A percentile compares a stretch with the other conserved stretches of the same genome.
These are phyloP conservation scores for Pseudogymnoascus sp. DNA, from an alignment of 2,329 filamentous ascomycete genomes.

Conservation along the genomic window DNA sequence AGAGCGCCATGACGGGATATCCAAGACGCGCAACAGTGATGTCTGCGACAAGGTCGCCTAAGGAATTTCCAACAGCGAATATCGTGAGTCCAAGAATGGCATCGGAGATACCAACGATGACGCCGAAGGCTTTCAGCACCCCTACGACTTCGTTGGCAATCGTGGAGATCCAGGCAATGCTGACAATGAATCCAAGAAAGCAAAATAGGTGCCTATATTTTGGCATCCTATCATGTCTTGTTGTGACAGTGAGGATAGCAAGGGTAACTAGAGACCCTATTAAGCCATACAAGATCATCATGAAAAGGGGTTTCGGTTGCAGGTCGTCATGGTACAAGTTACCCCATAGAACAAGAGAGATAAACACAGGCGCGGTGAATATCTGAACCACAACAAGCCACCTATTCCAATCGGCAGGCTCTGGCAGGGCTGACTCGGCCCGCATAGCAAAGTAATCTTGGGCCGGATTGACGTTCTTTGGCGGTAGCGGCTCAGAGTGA, in stretches of 20 bases:
- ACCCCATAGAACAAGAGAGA: slow-evolving; percentile 68
- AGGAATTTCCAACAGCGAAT: slow-evolving; percentile 91
- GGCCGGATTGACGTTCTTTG: slow-evolving; percentile 14
- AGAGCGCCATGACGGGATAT: slow-evolving; percentile 91
- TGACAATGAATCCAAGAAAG: slow-evolving; percentile 82
- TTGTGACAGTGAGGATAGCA: slow-evolving; percentile 59
- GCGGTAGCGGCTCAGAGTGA: slow-evolving; percentile 15
- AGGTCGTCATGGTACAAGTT: slow-evolving; percentile 55
- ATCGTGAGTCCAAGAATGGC: slow-evolving; percentile 91
- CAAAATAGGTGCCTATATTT: slow-evolving; percentile 73
- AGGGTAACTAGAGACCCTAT: slow-evolving; percentile 62
- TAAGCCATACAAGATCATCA: slow-evolving; percentile 57
- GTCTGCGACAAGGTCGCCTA: slow-evolving; percentile 90
- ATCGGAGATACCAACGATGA: slow-evolving; percentile 88
- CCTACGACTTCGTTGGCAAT: slow-evolving; percentile 94
- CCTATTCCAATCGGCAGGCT: slow-evolving; percentile 62
- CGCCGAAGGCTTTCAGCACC: slow-evolving; percentile 84
- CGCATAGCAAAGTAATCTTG: background rate
- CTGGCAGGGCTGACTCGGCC: slow-evolving; percentile 2
- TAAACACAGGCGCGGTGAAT: slow-evolving; percentile 80
- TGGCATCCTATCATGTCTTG: slow-evolving; percentile 59
- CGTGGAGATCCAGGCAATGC: slow-evolving; percentile 92
- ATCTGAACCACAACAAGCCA: slow-evolving; percentile 85
- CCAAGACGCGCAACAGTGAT: slow-evolving; percentile 89
- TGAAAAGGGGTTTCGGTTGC: slow-evolving; percentile 44